Evolutionary conservation across 2,329 filamentous ascomycete species (phyloP), one percentile per base, ranked within the genome.

Genomic region (Daldinia eschscholtzii): DNA sequence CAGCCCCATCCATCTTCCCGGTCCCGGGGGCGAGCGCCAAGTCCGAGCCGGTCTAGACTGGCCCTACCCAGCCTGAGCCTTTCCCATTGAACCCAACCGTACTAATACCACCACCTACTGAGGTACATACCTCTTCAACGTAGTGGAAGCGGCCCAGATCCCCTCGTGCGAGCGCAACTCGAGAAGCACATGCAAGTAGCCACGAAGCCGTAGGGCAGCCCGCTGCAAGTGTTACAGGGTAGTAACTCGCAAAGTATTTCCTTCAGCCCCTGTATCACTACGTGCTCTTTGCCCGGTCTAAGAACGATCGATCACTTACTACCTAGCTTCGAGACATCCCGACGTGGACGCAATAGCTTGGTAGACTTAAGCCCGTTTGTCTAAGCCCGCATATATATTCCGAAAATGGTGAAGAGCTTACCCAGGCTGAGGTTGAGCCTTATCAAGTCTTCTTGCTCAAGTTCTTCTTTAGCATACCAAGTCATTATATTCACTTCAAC

Each of bases 161-260:
- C 44, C 44, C 23, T 48, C 44, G 44, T 48, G 23, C 44, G 44
- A 48, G 44, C 23, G 44, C 44, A 15, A 48, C 44, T 28, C 44
- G 44, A 48, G 44, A 48, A 48, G 44, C 44, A 52, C 9, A 52
- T 52, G 46, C 46, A 33, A 33, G 46, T 52, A 52, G 46, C 46
- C 46, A 52, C 10, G 28, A 33, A 52, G 46, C 46, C 46, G 28
- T 33, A 52, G 26, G 46, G 46, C 28, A n/a, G 46, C 46, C 46
- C 46, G 46, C 46, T 26, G 28, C 46, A 50, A 50, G 2, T 52
- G 46, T 33, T 26, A 18, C 46, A 6, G 28, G 46, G 46, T 26
- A 15, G 13, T n/a, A 26, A 52, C 46, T 52, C 46, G 46, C 46
- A 52, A 52, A 52, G 28, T 52, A 52, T 52, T 52, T 30, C 46